Conservation (phyloP, 805 yeast genomes). For the Myxozyma udenii region DNA sequence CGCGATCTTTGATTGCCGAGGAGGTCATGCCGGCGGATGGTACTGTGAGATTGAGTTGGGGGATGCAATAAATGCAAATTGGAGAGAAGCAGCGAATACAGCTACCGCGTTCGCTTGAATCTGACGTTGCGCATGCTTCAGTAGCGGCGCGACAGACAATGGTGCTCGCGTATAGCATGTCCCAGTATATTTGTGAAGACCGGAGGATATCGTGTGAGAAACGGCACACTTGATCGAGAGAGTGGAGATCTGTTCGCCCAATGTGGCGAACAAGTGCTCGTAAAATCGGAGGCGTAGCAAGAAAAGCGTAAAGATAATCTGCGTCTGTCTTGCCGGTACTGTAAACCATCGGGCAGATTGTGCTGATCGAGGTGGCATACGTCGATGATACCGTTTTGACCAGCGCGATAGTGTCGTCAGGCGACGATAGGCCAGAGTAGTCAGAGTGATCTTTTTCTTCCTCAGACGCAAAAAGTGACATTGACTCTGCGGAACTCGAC, state of each 20-base stretch:
- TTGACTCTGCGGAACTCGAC: no score
- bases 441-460: no score
- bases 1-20: not conserved
- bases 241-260: constrained; percentile 4
- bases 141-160: constrained; percentile 23
- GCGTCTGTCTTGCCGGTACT: no score
- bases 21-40: not conserved
- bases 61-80: not conserved
- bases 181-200: constrained; percentile 9
- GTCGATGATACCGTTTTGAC: no score
- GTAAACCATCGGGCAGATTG: no score
- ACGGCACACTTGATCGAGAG: constrained; percentile 15
- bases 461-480: no score
- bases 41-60: not conserved
- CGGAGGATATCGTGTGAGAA: constrained; percentile 8
- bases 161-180: constrained; percentile 7
- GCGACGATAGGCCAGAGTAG: no score
- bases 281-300: constrained; percentile 14
- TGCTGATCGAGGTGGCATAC: no score
- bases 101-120: constrained; percentile 1
- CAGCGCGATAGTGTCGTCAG: no score
- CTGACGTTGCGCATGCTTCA: constrained; percentile 6
- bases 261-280: constrained; percentile 1
- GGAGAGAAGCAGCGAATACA: constrained; percentile 7
- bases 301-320: not conserved